These are phyloP conservation scores for Davidsoniella australis DNA, from an alignment of 2,329 filamentous ascomycete species.

Conservation along the genomic window DNA sequence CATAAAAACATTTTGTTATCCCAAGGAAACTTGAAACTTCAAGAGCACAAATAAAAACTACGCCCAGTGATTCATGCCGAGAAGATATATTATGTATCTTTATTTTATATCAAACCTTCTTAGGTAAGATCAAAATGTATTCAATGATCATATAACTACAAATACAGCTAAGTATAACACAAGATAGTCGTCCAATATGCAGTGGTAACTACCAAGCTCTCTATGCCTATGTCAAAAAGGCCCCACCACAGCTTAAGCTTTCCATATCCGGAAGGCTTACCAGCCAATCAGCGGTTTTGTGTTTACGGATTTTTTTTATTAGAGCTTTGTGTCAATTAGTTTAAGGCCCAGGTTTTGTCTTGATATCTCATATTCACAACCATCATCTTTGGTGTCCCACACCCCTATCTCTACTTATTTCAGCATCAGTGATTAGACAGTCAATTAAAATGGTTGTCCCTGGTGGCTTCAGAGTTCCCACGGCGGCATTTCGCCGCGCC, in stretches of 20 bases:
- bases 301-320: background rate
- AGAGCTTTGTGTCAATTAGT: background rate
- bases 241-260: background rate
- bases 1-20: too few relatives aligned
- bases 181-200: too few relatives aligned
- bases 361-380: background rate
- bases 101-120: too few relatives aligned
- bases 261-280: background rate
- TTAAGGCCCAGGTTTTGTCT: background rate
- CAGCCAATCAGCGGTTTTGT: constrained; percentile 3
- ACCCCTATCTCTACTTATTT: background rate
- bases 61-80: too few relatives aligned
- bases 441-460: constrained; percentile 3
- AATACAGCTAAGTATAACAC: too few relatives aligned
- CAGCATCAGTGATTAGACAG: background rate
- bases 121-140: too few relatives aligned
- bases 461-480: constrained; percentile 3
- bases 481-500: constrained; percentile 8
- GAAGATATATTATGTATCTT: too few relatives aligned
- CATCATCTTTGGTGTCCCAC: background rate
- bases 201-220: too few relatives aligned
- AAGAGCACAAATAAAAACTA: too few relatives aligned
- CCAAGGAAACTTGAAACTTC: too few relatives aligned
- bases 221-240: too few relatives aligned
- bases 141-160: too few relatives aligned